Evolutionary conservation across 1,139 yeast species (phyloP).

Genomic region (Yamadazyma pseudoaaseri): DNA sequence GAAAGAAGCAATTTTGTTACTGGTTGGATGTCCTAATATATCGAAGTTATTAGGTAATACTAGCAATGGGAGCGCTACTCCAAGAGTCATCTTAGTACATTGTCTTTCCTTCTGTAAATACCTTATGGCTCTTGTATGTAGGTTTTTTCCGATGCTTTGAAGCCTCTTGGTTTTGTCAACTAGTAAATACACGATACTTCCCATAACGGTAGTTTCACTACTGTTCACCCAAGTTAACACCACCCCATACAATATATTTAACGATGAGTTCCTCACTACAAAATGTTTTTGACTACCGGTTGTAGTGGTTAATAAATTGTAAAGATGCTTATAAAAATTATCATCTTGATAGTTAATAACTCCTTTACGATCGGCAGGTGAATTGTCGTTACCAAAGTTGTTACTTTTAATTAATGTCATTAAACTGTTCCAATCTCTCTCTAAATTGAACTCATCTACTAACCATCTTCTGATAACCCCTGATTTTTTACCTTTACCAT

Average conservation of each 20-base stretch:
- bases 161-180: constrained; percentile 58
- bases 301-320: constrained; percentile 29
- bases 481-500: constrained; percentile 15
- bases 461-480: constrained; percentile 49
- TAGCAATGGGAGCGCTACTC: constrained; percentile 53
- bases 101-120: constrained; percentile 47
- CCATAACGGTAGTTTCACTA: constrained; percentile 24
- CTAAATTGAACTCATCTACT: constrained; percentile 55
- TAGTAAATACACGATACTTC: constrained; percentile 48
- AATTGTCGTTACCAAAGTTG: constrained; percentile 15
- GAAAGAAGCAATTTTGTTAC: constrained; percentile 27
- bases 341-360: constrained; percentile 26
- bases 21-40: constrained; percentile 12
- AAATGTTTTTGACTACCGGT: constrained; percentile 45
- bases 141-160: constrained; percentile 58
- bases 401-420: constrained; percentile 40
- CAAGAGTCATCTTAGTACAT: constrained; percentile 45
- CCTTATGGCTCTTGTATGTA: constrained; percentile 55
- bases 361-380: constrained; percentile 10
- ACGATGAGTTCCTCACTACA: constrained; percentile 58
- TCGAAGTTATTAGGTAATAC: constrained; percentile 37
- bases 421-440: constrained; percentile 53
- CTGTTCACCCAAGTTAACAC: constrained; percentile 55
- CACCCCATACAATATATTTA: constrained; percentile 56
- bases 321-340: constrained; percentile 30